Percentiles rank a stretch among this genome's conserved stretches.
Evolutionary conservation across 345 rosid species (phyloP).

Genomic region (Jatropha curcas): DNA sequence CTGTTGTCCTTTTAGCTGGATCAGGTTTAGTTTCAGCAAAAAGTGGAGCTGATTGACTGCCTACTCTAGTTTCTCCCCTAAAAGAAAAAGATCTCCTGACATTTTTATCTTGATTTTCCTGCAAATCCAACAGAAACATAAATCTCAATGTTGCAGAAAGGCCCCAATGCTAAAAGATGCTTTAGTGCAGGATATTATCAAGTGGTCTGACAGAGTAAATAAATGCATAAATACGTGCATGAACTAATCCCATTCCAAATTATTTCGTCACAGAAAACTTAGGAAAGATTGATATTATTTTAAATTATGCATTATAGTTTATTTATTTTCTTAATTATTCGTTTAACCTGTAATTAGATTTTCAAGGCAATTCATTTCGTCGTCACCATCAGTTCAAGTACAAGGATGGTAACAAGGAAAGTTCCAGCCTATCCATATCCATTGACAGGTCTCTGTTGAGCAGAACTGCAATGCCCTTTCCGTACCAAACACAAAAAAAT

Average conservation of each 20-base stretch:
- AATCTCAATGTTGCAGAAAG: conserved; percentile 9
- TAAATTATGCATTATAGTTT: background rate
- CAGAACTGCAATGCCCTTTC: conserved; percentile 1
- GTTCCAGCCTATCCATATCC: background rate
- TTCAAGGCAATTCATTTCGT: background rate
- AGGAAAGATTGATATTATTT: background rate
- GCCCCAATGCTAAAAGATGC: background rate
- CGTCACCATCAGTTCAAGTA: background rate
- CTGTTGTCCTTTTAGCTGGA: conserved; percentile 13
- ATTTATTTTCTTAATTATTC: conserved; percentile 4
- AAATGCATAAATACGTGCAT: background rate
- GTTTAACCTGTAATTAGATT: background rate
- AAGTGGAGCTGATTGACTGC: conserved; percentile 35
- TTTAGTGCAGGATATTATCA: background rate
- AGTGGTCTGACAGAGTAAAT: background rate
- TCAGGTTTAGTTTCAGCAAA: conserved; percentile 19
- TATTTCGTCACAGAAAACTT: conserved; percentile 5
- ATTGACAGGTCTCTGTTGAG: background rate
- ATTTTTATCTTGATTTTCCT: conserved; percentile 48
- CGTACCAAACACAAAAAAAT: conserved; percentile 1
- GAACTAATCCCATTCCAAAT: background rate
- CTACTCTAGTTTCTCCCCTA: conserved; percentile 33
- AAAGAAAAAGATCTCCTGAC: conserved; percentile 42
- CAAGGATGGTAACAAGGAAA: conserved; percentile 1
- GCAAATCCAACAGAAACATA: conserved; percentile 26